Evolutionary conservation across 495 filamentous ascomycete species (phyloP).

Genomic region (Pseudoneurospora amorphoporcata): DNA sequence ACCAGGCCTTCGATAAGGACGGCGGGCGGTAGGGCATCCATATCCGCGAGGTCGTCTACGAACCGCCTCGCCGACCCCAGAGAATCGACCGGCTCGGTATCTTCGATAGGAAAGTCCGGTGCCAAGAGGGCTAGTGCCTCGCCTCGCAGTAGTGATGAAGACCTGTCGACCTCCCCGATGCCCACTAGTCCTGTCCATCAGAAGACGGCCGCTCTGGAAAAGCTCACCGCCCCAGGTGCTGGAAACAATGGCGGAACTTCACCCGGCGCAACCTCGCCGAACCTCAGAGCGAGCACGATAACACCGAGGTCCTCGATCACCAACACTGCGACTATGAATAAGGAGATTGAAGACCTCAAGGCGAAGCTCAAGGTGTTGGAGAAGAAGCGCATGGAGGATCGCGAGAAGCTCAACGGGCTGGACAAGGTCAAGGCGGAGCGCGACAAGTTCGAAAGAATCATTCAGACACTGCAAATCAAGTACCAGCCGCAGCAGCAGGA

Average conservation of each 20-base stretch:
- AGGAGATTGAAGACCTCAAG: slow-evolving; percentile 71
- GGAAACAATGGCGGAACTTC: slow-evolving; percentile 8
- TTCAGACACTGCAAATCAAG: slow-evolving; percentile 85
- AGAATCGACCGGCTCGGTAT: slow-evolving; percentile 32
- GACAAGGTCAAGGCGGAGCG: slow-evolving; percentile 70
- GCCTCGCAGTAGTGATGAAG: slow-evolving; percentile 27
- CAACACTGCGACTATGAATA: slow-evolving; percentile 36
- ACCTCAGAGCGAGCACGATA: slow-evolving; percentile 15
- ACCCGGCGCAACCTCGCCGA: slow-evolving; percentile 16
- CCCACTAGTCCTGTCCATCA: slow-evolving; percentile 36
- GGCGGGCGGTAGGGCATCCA: slow-evolving; percentile 23
- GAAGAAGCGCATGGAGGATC: slow-evolving; percentile 71
- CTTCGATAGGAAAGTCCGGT: slow-evolving; percentile 27
- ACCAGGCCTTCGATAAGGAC: slow-evolving; percentile 25
- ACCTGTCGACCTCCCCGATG: slow-evolving; percentile 31
- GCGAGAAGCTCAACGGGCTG: slow-evolving; percentile 73
- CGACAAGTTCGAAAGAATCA: slow-evolving; percentile 79
- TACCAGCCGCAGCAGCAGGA: slow-evolving; percentile 82
- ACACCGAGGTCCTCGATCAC: slow-evolving; percentile 12
- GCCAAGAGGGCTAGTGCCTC: slow-evolving; percentile 24
- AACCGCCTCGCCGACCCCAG: slow-evolving; percentile 25
- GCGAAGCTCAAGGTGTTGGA: slow-evolving; percentile 70
- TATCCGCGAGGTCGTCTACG: slow-evolving; percentile 20
- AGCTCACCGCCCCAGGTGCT: slow-evolving; percentile 26
- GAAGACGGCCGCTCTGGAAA: slow-evolving; percentile 35